Evolutionary conservation across 1,284 basidiomycete genomes (phyloP).

Genomic region (Malassezia furfur): DNA sequence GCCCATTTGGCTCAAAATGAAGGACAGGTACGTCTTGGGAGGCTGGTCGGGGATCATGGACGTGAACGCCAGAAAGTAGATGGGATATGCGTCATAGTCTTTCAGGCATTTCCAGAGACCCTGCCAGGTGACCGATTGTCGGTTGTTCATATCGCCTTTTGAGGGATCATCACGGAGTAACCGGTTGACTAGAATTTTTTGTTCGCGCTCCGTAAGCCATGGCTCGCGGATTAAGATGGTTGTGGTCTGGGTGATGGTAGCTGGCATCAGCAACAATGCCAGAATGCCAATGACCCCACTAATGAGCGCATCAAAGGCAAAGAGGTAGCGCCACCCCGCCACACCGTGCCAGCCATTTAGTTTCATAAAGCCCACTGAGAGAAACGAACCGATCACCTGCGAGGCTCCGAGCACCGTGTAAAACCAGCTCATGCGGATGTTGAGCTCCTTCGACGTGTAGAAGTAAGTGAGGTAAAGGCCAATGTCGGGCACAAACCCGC

Average conservation of each 20-base stretch:
- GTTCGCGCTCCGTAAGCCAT: constrained; percentile 58
- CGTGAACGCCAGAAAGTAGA: constrained; percentile 56
- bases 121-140: constrained; percentile 52
- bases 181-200: constrained; percentile 55
- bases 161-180: constrained; percentile 62
- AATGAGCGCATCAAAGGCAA: constrained; percentile 23
- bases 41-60: constrained; percentile 15
- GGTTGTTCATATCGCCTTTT: constrained; percentile 67
- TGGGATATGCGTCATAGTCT: constrained; percentile 63
- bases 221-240: constrained; percentile 52
- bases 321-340: constrained; percentile 27
- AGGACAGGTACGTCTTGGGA: constrained; percentile 13
- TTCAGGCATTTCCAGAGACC: constrained; percentile 50
- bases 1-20: constrained; percentile 21
- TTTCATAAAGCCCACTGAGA: constrained; percentile 25
- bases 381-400: constrained; percentile 22
- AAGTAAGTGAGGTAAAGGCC: constrained; percentile 50
- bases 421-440: constrained; percentile 60
- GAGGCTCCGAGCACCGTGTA: constrained; percentile 41
- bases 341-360: constrained; percentile 23
- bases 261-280: constrained; percentile 22
- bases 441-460: constrained; percentile 51
- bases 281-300: constrained; percentile 17
- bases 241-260: constrained; percentile 21
- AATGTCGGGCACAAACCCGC: constrained; percentile 52